Base-by-base conservation (phyloP, 1,139 yeast species). In the Yamadazyma taylorii region DNA sequence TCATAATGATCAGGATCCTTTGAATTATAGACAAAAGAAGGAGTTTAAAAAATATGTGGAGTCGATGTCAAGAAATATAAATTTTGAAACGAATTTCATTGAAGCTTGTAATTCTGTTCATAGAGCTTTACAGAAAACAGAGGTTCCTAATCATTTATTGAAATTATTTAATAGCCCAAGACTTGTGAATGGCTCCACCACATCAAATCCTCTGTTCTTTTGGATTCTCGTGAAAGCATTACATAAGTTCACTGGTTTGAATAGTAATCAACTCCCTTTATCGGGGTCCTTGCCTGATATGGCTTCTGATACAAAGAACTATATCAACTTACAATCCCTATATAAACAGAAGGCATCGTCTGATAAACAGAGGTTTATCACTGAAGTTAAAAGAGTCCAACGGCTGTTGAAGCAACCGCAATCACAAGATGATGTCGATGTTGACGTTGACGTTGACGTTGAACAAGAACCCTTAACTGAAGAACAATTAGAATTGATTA, bases 281-380 rank as follows among this genome's bases (percentile, higher is more conserved):
- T 71, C 84, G 3, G 96, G 96, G 0, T 73, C 68, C 1, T 55
- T 90, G 10, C 96, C 96, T 0, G 97, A 90, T 57, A 90, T 92
- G 97, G 85, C 86, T 24, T 78, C 96, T 0, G 81, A 81, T 46
- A 82, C 96, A 0, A 61, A 61, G 11, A 71, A 71, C 37, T 92
- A 85, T 55, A 68, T 83, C 8, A 56, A 52, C 5, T 59, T 92
- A 36, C 85, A 82, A 52, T 56, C 55, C 1, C 50, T 87, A 12
- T 89, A 85, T 54, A 61, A 69, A 15, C 61, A 59, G 1, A 85
- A 84, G 50, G 84, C 88, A 1, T 43, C 49, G 5, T 34, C 42
- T 2, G 96, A 89, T 55, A 64, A 68, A 33, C 40, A 49, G 4
- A 38, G 41, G 17, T 73, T 85, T 44, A 52, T 62, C 3, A 33